Evolutionary conservation across 352 stramenopile genomes (phyloP), one percentile per base, ranked within the genome.

Genomic region (Pythium biforme): DNA sequence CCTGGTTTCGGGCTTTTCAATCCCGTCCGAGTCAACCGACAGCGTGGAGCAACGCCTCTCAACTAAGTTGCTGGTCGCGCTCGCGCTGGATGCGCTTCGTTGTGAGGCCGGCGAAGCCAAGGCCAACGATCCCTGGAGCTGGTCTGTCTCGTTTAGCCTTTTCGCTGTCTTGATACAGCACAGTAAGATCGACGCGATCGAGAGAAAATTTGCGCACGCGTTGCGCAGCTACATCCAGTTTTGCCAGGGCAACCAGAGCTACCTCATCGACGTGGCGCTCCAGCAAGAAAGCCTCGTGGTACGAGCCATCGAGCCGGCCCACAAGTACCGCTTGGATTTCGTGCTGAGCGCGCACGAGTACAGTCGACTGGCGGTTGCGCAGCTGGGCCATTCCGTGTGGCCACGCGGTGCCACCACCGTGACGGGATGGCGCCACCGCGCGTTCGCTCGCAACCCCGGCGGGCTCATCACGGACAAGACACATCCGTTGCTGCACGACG

Each of bases 271-370:
- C 3, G 47, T 87, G 10, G 64, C 71, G 1, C 20, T 86, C 0
- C 72, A 77, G 8, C 23, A 61, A 1, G 66, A 61, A 1, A 56
- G 60, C 4, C 60, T 92, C 0, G 27, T 84, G 7, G 37, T 92
- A 41, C 69, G 75, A 40, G 76, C 76, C 0, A 64, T 51, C 47
- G 81, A 92, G 15, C 81, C 83, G 23, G 49, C 82, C 4, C 77
- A 75, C 59, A 92, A 88, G 58, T 76, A 78, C 57, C 60, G 58
- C 14, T 81, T 83, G 59, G 70, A 87, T 12, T 79, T 89, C n/a
- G 34, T 71, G 3, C 56, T 92, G 23, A 23, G 37, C 23, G 52
- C 83, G 39, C 55, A 85, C 40, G 82, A 92, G 40, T 92, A 76
- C 43, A 72, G 41, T n/a, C 52, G 20, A 7, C 11, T 54, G 4